Conservation (phyloP, 768 basidiomycete genomes). For the Leccinum obscurum region DNA sequence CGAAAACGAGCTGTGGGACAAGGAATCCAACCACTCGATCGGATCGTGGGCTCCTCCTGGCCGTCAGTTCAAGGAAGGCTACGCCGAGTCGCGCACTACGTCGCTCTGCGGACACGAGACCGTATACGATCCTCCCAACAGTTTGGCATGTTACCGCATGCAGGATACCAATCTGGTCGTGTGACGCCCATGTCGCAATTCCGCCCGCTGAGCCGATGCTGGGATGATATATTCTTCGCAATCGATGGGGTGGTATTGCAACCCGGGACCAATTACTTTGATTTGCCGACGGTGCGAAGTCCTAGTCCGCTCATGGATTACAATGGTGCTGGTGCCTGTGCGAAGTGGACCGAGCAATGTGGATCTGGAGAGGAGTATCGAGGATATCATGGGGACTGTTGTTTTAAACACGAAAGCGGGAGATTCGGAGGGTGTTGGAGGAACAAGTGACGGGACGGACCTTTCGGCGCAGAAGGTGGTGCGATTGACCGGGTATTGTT, state of each 20-base stretch:
- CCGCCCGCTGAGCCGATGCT: slow-evolving; percentile 33
- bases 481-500: slow-evolving; percentile 39
- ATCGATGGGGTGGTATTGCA: slow-evolving; percentile 62
- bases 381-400: slow-evolving; percentile 69
- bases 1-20: too few species aligned
- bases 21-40: too few species aligned
- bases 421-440: slow-evolving; percentile 82
- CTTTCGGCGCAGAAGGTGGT: too few species aligned
- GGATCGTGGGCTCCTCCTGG: slow-evolving; percentile 87
- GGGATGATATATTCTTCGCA: slow-evolving; percentile 57
- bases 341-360: slow-evolving; percentile 56
- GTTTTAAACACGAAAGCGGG: slow-evolving; percentile 91
- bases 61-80: slow-evolving; percentile 70
- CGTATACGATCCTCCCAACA: slow-evolving; percentile 75
- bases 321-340: slow-evolving; percentile 26
- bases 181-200: slow-evolving; percentile 62
- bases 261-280: slow-evolving; percentile 75
- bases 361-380: slow-evolving; percentile 75
- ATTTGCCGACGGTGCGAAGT: slow-evolving; percentile 54
- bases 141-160: slow-evolving; percentile 52
- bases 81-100: slow-evolving; percentile 73
- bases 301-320: slow-evolving; percentile 50
- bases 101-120: slow-evolving; percentile 89
- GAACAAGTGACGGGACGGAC: slow-evolving; percentile 36
- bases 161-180: slow-evolving; percentile 76